Evolutionary conservation across 1,284 basidiomycete genomes (phyloP).

Genomic region (Austroboletus niveus): DNA sequence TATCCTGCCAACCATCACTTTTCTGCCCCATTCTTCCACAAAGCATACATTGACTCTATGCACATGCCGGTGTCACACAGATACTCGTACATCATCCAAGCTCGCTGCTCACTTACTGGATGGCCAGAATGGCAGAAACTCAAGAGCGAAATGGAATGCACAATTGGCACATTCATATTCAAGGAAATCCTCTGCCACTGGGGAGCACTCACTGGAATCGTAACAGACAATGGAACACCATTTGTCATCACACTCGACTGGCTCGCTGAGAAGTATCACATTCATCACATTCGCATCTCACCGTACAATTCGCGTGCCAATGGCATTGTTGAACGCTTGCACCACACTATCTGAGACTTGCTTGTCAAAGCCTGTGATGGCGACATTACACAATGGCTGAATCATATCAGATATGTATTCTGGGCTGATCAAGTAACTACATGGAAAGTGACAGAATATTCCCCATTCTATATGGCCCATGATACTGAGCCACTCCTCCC

Average conservation of each 20-base stretch:
- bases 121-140: slow-evolving; percentile 6
- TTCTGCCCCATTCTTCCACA: slow-evolving; percentile 13
- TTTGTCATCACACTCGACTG: too few relatives aligned
- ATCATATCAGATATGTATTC: background rate
- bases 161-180: background rate
- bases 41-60: background rate
- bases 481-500: slow-evolving; percentile 31
- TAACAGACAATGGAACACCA: background rate
- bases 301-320: too few relatives aligned
- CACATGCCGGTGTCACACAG: background rate
- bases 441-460: background rate
- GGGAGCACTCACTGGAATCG: slow-evolving; percentile 8
- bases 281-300: too few relatives aligned
- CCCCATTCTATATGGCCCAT: slow-evolving; percentile 25
- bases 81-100: background rate
- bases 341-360: too few relatives aligned
- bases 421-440: slow-evolving; percentile 2
- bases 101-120: background rate
- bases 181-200: slow-evolving; percentile 2
- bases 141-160: slow-evolving; percentile 9
- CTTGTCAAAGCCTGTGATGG: background rate
- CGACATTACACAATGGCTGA: slow-evolving; percentile 6
- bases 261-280: too few relatives aligned
- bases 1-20: slow-evolving; percentile 8
- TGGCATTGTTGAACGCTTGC: too few relatives aligned